Evolutionary conservation across 352 stramenopile species (phyloP), one percentile per base, ranked within the genome.

Genomic region (Globisporangium iwayamae): DNA sequence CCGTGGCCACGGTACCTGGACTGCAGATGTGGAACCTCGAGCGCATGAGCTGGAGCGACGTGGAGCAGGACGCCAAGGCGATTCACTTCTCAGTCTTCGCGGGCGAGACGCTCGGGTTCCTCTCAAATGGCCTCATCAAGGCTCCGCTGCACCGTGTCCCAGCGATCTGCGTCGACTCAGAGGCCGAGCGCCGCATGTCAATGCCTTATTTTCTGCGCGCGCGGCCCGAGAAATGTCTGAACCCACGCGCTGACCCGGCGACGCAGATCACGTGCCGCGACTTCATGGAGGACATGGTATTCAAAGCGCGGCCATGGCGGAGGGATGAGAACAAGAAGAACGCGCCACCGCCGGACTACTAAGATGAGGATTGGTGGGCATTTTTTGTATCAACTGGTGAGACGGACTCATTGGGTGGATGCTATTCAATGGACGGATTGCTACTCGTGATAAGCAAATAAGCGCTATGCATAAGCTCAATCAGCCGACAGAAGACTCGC

Each of bases 11-110:
- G 0, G 73, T 91, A 11, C 81, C 86, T 2, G 86, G 86, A 0
- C 60, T 94, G 38, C 84, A 94, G 62, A 93, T 94, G 79, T 94
- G 86, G 84, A 94, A 91, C 63, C 68, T 94, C 45, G 86, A 94
- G 45, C 81, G 84, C 47, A 94, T 94, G 86, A 53, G 66, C 13
- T 94, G 86, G 86, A 76, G 76, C 0, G 83, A 94, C 50, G 83
- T 94, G 39, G 86, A 94, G 55, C 68, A 78, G 34, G 83, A 81
- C 48, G 84, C 84, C 1, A 65, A 61, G 14, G 2, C 70, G 43
- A 68, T 89, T 16, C 82, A 93, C 51, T 91, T 93, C 51, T 93
- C 86, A 0, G 83, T 94, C 3, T 93, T 94, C 65, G 86, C 84
- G 0, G 86, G 84, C 5, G 86, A 94, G 38, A 94, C 84, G 1